phyloP scores from a whole-genome alignment of 306 rosid genomes.

The Luffa aegyptiaca region DNA sequence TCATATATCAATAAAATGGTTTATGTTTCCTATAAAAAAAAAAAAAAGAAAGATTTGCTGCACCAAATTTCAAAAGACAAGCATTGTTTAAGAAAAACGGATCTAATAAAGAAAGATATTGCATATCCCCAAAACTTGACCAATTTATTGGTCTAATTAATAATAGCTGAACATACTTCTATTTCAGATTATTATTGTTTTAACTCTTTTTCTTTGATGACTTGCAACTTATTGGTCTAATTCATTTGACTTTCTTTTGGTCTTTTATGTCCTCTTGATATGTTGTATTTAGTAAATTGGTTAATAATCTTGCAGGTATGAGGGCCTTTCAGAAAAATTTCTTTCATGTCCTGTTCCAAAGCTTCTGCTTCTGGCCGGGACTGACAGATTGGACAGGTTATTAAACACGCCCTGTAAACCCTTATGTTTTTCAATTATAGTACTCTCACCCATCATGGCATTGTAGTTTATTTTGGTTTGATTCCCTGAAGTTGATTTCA shows the following conservation, averaged over 20 bases:
- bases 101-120: too few relatives aligned
- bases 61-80: too few relatives aligned
- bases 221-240: background rate
- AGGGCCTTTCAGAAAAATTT: constrained; percentile 90
- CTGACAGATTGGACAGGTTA: constrained; percentile 95
- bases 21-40: too few relatives aligned
- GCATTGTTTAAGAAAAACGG: too few relatives aligned
- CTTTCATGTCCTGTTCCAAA: constrained; percentile 76
- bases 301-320: constrained; percentile 52
- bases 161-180: background rate
- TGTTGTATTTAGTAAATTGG: background rate
- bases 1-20: too few relatives aligned
- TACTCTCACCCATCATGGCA: background rate
- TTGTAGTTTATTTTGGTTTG: background rate
- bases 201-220: background rate
- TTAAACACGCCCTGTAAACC: background rate
- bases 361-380: constrained; percentile 86
- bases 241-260: background rate
- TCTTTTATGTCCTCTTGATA: background rate
- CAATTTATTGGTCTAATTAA: too few relatives aligned
- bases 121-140: too few relatives aligned
- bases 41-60: too few relatives aligned
- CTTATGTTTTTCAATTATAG: background rate
- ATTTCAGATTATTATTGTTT: background rate
- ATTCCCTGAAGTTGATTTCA: background rate